These are phyloP conservation scores for Amborella trichopoda DNA, from an alignment of 164 flowering plant species.

Conservation along the genomic window DNA sequence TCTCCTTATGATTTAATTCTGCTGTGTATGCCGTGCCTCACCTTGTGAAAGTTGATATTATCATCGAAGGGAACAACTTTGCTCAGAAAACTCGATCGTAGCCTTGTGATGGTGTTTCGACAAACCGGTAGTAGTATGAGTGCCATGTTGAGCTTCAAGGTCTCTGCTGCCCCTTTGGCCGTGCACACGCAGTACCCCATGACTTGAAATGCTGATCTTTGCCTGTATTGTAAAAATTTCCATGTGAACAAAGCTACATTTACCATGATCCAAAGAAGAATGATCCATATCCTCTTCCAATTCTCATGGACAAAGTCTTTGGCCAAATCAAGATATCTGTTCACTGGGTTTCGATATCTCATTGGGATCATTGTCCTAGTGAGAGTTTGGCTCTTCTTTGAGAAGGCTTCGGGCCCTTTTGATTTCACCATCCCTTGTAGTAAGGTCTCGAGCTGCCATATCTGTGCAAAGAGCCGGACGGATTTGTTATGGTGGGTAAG, in stretches of 20 bases:
- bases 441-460: constrained; percentile 85
- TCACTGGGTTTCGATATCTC: constrained; percentile 47
- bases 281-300: constrained; percentile 69
- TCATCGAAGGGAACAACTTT: constrained; percentile 68
- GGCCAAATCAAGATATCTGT: constrained; percentile 22
- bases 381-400: constrained; percentile 25
- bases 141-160: constrained; percentile 86
- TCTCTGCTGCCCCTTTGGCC: constrained; percentile 89
- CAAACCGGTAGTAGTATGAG: constrained; percentile 81
- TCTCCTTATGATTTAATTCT: neutral
- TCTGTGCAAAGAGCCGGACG: constrained; percentile 23
- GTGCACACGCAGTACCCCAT: constrained; percentile 71
- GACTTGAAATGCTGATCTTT: constrained; percentile 22
- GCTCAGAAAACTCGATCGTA: constrained; percentile 60
- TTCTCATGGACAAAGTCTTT: constrained; percentile 42
- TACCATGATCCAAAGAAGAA: constrained; percentile 33
- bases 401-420: constrained; percentile 15
- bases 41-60: constrained; percentile 87
- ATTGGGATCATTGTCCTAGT: constrained; percentile 81
- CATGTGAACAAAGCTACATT: constrained; percentile 46
- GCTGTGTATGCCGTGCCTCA: constrained; percentile 4
- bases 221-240: constrained; percentile 34
- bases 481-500: no score
- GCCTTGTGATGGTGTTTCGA: constrained; percentile 63
- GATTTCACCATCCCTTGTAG: constrained; percentile 49